phyloP scores from a whole-genome alignment of 768 basidiomycete species.

The Auricularia cornea region DNA sequence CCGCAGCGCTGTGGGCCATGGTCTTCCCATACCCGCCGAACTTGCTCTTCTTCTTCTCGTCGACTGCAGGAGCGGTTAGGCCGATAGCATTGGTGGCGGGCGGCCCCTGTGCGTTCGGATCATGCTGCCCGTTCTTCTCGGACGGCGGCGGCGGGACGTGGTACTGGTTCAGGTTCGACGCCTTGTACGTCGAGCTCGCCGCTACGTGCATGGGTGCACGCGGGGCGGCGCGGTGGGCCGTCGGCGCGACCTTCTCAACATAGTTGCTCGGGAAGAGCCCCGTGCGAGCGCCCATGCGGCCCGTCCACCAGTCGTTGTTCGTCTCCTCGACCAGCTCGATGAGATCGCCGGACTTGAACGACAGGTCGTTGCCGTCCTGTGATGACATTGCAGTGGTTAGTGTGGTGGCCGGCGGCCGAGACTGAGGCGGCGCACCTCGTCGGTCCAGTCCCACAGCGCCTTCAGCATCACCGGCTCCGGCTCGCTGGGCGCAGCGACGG shows the following conservation, averaged over 20 bases:
- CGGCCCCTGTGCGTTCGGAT: background rate
- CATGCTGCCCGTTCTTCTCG: background rate
- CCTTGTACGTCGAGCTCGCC: background rate
- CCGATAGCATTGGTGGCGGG: slow-evolving; percentile 22
- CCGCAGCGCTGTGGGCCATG: slow-evolving; percentile 35
- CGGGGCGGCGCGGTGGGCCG: background rate
- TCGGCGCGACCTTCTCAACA: slow-evolving; percentile 2
- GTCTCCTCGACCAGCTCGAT: slow-evolving; percentile 74
- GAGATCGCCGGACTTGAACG: slow-evolving; percentile 66
- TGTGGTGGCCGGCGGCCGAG: background rate
- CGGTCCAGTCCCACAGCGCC: slow-evolving; percentile 35
- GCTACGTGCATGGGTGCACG: slow-evolving; percentile 5
- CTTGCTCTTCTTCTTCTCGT: slow-evolving; percentile 47
- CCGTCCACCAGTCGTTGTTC: slow-evolving; percentile 85
- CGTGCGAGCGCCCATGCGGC: slow-evolving; percentile 45
- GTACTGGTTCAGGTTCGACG: background rate
- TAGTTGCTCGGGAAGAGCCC: slow-evolving; percentile 60
- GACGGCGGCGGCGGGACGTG: background rate
- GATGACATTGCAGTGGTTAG: background rate
- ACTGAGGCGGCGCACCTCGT: slow-evolving; percentile 34
- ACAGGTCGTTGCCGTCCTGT: slow-evolving; percentile 73
- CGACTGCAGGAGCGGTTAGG: slow-evolving; percentile 32
- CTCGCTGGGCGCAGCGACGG: background rate
- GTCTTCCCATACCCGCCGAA: slow-evolving; percentile 51
- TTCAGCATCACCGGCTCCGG: slow-evolving; percentile 5